phyloP scores from a whole-genome alignment of 805 yeast species.

The Candida sanyiensis region DNA sequence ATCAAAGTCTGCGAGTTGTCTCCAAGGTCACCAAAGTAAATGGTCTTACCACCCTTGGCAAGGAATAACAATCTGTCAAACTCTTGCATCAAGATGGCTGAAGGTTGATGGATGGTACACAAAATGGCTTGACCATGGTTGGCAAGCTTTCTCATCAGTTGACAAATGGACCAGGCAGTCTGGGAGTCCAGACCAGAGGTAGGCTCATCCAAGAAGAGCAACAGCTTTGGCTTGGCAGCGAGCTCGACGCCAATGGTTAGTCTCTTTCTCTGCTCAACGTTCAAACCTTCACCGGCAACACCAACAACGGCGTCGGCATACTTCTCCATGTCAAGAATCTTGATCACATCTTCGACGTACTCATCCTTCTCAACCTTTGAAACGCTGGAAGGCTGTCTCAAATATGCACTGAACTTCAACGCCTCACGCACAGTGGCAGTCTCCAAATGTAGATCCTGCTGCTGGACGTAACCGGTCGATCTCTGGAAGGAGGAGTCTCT shows the following conservation, averaged over 20 bases:
- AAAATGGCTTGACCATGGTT: conserved; percentile 57
- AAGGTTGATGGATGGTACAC: conserved; percentile 82
- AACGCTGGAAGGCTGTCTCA: conserved; percentile 55
- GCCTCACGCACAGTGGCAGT: conserved; percentile 74
- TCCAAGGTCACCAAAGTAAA: conserved; percentile 72
- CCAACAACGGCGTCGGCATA: conserved; percentile 74
- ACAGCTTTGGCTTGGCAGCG: conserved; percentile 56
- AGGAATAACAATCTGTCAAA: conserved; percentile 71
- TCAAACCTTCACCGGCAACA: conserved; percentile 64
- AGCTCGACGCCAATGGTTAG: conserved; percentile 61
- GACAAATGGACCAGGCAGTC: conserved; percentile 61
- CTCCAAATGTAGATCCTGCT: conserved; percentile 64
- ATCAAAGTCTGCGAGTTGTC: conserved; percentile 51
- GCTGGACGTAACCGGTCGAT: conserved; percentile 57
- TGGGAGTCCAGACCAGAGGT: conserved; percentile 66
- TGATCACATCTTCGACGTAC: conserved; percentile 61
- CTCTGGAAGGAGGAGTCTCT: conserved; percentile 57
- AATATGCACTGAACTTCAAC: conserved; percentile 55
- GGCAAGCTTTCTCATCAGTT: conserved; percentile 53
- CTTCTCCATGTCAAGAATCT: conserved; percentile 54
- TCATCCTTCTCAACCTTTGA: conserved; percentile 51
- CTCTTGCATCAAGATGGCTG: conserved; percentile 69
- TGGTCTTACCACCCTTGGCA: conserved; percentile 66
- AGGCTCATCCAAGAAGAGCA: conserved; percentile 60
- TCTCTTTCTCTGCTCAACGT: conserved; percentile 60